phyloP scores from a whole-genome alignment of 768 basidiomycete species.

The Tylopilus cervinicoccineus region DNA sequence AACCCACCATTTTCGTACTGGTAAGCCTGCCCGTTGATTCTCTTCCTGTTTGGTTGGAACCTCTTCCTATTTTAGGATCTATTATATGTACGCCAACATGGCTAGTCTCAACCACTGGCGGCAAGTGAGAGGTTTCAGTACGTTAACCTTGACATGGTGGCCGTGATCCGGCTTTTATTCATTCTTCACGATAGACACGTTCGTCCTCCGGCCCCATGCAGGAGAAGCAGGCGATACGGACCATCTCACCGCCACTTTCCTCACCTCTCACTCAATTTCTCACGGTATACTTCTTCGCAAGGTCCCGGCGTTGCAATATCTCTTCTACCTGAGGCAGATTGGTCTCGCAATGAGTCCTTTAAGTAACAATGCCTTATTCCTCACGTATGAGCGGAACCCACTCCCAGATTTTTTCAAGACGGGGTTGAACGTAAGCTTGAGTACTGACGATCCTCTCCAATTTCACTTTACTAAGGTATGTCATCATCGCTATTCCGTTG shows the following conservation, averaged over 20 bases:
- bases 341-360: conserved; percentile 98
- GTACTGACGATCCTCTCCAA: conserved; percentile 93
- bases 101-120: conserved; percentile 94
- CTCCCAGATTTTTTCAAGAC: conserved; percentile 96
- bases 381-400: conserved; percentile 96
- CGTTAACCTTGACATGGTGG: conserved; percentile 28
- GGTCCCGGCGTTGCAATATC: conserved; percentile 94
- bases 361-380: conserved; percentile 95
- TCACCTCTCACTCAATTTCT: conserved; percentile 96
- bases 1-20: conserved; percentile 96
- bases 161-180: conserved; percentile 2
- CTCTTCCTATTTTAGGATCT: conserved; percentile 54
- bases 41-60: conserved; percentile 4
- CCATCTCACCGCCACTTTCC: conserved; percentile 92
- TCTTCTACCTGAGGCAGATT: conserved; percentile 98
- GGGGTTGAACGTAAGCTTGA: conserved; percentile 92
- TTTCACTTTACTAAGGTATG: conserved; percentile 96
- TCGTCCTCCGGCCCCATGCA: conserved; percentile 94
- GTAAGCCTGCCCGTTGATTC: conserved; percentile 38
- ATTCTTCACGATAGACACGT: conserved; percentile 61
- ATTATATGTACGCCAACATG: conserved; percentile 98
- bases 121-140: conserved; percentile 84
- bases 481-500: background rate
- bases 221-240: conserved; percentile 99
- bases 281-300: conserved; percentile 98